Evolutionary conservation across 768 basidiomycete species (phyloP).

Genomic region (Pleurotus citrinopileatus): DNA sequence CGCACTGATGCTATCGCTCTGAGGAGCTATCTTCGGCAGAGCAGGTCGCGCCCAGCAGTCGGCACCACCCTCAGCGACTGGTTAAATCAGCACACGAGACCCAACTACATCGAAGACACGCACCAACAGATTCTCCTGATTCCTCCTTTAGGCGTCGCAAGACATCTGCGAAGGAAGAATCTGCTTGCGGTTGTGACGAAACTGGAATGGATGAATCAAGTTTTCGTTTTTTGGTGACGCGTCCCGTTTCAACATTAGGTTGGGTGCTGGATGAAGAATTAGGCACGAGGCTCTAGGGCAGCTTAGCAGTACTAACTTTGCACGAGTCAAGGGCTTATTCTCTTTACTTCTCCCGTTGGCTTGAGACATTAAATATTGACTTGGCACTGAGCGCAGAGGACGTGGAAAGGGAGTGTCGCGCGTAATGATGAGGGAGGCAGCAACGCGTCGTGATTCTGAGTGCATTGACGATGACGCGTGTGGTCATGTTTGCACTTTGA

Average conservation of each 20-base stretch:
- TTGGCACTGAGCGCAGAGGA: background rate
- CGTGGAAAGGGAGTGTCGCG: background rate
- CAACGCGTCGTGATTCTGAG: background rate
- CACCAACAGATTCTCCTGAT: constrained; percentile 40
- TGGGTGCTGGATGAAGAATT: constrained; percentile 21
- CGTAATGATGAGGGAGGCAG: background rate
- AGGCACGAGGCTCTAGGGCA: background rate
- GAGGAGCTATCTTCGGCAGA: constrained; percentile 51
- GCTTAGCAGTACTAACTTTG: background rate
- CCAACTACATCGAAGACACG: constrained; percentile 18
- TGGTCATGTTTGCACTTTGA: constrained; percentile 1
- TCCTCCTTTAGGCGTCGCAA: constrained; percentile 61
- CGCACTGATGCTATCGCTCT: constrained; percentile 68
- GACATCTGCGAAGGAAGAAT: constrained; percentile 61
- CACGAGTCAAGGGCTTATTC: background rate
- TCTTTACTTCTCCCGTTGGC: background rate
- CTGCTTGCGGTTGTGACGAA: constrained; percentile 38
- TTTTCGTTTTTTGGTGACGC: constrained; percentile 55
- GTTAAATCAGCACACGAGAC: background rate
- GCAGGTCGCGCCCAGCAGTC: constrained; percentile 70
- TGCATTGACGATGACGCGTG: constrained; percentile 4
- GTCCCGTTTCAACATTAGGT: constrained; percentile 25
- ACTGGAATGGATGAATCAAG: constrained; percentile 33
- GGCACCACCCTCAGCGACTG: constrained; percentile 77
- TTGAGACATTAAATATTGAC: background rate